Conservation (phyloP, 805 yeast species). For the Candida insectalens region DNA sequence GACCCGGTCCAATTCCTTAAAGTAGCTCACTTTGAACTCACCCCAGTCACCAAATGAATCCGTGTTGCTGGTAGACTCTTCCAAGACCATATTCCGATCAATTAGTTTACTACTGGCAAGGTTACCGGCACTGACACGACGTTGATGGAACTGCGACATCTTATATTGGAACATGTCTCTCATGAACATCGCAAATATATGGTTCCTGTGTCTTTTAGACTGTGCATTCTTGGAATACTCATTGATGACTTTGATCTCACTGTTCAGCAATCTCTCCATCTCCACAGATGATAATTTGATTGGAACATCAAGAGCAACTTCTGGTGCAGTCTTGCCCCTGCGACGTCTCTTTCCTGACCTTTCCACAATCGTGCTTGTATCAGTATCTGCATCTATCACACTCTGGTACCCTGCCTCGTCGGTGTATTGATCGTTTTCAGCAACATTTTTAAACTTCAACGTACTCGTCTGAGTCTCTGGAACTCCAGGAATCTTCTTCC, state of each 20-base stretch:
- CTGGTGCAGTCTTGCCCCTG: conserved; percentile 7
- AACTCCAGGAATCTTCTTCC: neutral
- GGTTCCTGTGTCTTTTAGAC: conserved; percentile 17
- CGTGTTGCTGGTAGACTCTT: neutral
- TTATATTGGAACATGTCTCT: conserved; percentile 16
- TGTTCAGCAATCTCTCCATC: conserved; percentile 15
- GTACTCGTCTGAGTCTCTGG: neutral
- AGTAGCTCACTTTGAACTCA: conserved; percentile 15
- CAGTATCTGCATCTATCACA: conserved; percentile 2
- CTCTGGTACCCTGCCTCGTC: conserved; percentile 7
- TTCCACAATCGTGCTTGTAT: neutral
- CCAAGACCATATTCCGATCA: conserved; percentile 6
- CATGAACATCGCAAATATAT: conserved; percentile 17
- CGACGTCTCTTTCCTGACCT: conserved; percentile 8
- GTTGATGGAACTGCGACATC: conserved; percentile 9
- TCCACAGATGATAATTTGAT: conserved; percentile 10
- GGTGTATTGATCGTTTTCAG: conserved; percentile 4
- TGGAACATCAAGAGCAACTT: conserved; percentile 8
- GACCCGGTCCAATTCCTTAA: conserved; percentile 9
- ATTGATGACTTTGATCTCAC: conserved; percentile 15
- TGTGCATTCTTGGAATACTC: conserved; percentile 17
- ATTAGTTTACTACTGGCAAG: conserved; percentile 12
- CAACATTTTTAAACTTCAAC: neutral
- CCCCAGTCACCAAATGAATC: conserved; percentile 2
- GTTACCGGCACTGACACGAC: conserved; percentile 17